Base-by-base conservation (phyloP, 2,329 filamentous ascomycete species). In the Fonsecaea monophora region DNA sequence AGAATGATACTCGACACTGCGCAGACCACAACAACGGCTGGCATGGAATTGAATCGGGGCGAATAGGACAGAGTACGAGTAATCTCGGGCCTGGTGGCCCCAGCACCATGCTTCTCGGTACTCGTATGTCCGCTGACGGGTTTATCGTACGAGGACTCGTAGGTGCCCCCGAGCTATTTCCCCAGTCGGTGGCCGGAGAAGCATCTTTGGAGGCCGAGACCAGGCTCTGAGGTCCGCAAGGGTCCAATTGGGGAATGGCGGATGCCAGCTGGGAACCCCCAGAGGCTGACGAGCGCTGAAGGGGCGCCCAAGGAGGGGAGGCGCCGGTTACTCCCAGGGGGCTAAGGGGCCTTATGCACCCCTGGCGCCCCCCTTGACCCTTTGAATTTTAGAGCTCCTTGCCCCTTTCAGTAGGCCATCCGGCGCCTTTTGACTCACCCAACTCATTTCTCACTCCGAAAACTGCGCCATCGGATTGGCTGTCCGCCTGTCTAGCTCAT, bases 381-480 rank as follows among this genome's bases (percentile, higher is more conserved):
- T 30, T 30, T 54, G n/a, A 50, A 58, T 9, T 50, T 61, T 10
- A 35, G 42, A 50, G 37, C 42, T 30, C 15, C 8, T 32, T 53
- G 45, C 59, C 59, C 48, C 59, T 61, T 53, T 53, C 59, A 54
- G 48, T n/a, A 37, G 45, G 15, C 8, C 15, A 3, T 38, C 59
- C 34, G n/a, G n/a, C 15, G 13, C 34, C 35, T 37, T 53, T 13
- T n/a, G 45, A 25, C n/a, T 40, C 34, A 8, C 38, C 21, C 57
- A 60, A 61, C 32, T 32, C 45, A 32, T 42, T 37, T 61, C 21
- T 34, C 48, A 18, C 38, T 35, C 59, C 59, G 59, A 34, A 61
- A 61, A 61, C 32, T 30, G 21, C 21, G 48, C n/a, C 45, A 21
- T 54, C 34, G 35, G 32, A 61, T 61, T 61, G 59, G 59, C 59